Evolutionary conservation across 1,284 basidiomycete genomes (phyloP).

Genomic region (Tilletia horrida): DNA sequence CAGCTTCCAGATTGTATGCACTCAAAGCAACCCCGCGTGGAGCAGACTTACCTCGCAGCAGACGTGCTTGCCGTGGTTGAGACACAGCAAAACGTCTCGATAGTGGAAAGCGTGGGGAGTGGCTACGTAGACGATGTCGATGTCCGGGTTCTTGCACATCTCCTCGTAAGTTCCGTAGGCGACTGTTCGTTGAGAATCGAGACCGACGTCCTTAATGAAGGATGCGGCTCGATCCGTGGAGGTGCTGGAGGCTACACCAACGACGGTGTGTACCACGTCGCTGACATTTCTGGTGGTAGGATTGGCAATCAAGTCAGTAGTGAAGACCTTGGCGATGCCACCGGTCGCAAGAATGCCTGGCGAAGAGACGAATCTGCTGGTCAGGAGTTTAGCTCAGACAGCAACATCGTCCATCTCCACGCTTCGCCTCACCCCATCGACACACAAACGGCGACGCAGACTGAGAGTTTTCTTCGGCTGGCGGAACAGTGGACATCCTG

Average conservation of each 20-base stretch:
- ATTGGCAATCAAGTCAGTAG: constrained; percentile 55
- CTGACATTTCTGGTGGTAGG: constrained; percentile 61
- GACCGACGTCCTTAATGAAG: constrained; percentile 63
- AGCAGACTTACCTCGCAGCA: constrained; percentile 45
- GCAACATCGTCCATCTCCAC: not conserved
- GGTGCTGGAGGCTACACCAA: constrained; percentile 69
- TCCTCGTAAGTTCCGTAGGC: constrained; percentile 74
- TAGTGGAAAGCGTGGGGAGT: constrained; percentile 86
- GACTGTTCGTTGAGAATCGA: constrained; percentile 61
- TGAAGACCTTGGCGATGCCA: constrained; percentile 50
- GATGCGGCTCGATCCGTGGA: constrained; percentile 67
- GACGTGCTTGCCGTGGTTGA: constrained; percentile 77
- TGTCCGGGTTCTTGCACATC: constrained; percentile 68
- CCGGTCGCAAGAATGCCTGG: constrained; percentile 42
- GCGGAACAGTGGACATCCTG: too few relatives aligned
- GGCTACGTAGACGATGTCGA: constrained; percentile 60
- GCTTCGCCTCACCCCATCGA: constrained; percentile 12
- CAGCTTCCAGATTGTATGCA: not conserved
- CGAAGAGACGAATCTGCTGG: not conserved
- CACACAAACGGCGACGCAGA: constrained; percentile 1
- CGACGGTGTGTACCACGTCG: constrained; percentile 73
- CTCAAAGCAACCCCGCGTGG: not conserved
- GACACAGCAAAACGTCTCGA: constrained; percentile 70
- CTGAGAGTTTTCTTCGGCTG: not conserved
- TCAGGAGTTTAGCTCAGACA: not conserved